These are phyloP conservation scores for Dentipellis sp. DNA, from an alignment of 768 basidiomycete genomes.

Conservation along the genomic window DNA sequence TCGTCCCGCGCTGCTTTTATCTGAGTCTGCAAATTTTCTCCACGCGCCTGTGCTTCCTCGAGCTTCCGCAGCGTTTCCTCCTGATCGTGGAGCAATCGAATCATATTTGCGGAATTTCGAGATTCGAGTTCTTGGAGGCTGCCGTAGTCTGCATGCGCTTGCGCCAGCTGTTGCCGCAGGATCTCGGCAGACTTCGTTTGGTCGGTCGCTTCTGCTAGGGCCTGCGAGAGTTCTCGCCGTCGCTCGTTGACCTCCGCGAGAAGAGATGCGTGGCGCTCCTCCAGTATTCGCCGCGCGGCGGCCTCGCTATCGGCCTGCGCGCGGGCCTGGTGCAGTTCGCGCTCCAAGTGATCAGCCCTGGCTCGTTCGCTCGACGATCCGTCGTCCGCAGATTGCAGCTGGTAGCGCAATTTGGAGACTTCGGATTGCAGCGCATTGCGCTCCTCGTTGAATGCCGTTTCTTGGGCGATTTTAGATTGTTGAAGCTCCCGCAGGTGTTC, in stretches of 20 bases:
- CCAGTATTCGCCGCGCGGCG: conserved; percentile 50
- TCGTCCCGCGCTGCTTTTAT: conserved; percentile 63
- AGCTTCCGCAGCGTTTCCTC: conserved; percentile 59
- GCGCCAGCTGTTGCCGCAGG: conserved; percentile 53
- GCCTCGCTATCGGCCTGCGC: conserved; percentile 57
- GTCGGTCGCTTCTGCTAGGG: conserved; percentile 60
- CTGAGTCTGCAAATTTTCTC: conserved; percentile 69
- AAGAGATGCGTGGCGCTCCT: conserved; percentile 54
- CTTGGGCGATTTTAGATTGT: conserved; percentile 47
- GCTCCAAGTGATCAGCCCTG: conserved; percentile 47
- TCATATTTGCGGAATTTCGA: conserved; percentile 53
- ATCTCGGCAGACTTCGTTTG: conserved; percentile 51
- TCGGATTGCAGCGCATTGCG: conserved; percentile 46
- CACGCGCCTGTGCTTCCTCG: conserved; percentile 65
- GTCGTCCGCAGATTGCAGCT: conserved; percentile 32
- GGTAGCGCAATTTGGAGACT: conserved; percentile 40
- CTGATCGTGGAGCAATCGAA: conserved; percentile 65
- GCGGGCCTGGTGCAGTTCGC: conserved; percentile 53
- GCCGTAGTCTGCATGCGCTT: conserved; percentile 52
- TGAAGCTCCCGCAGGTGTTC: conserved; percentile 56
- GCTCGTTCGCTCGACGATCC: conserved; percentile 36
- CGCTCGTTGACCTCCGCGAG: conserved; percentile 46
- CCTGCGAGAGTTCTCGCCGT: conserved; percentile 41
- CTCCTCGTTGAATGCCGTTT: conserved; percentile 49
- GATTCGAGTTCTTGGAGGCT: conserved; percentile 61